These are phyloP conservation scores for Cercis canadensis DNA, from an alignment of 306 rosid species.

Conservation along the genomic window DNA sequence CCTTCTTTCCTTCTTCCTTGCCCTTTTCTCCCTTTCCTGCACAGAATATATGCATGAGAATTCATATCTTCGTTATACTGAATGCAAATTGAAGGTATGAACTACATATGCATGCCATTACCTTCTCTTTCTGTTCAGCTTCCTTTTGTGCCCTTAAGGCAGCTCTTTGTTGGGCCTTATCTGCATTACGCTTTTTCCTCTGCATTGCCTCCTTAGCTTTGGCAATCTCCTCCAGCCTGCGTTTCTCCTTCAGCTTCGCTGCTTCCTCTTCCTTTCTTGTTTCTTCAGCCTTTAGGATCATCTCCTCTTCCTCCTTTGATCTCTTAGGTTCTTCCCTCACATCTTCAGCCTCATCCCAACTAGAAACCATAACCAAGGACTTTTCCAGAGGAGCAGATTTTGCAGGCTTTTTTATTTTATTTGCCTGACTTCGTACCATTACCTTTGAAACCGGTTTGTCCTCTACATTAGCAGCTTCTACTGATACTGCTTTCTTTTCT, in stretches of 20 bases:
- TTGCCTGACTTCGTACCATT: conserved; percentile 45
- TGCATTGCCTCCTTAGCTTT: conserved; percentile 82
- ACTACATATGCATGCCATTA: conserved; percentile 32
- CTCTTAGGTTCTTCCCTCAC: conserved; percentile 45
- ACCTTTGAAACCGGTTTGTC: conserved; percentile 44
- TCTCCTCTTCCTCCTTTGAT: conserved; percentile 76
- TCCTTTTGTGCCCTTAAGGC: conserved; percentile 76
- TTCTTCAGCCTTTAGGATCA: conserved; percentile 67
- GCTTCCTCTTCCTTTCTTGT: conserved; percentile 73
- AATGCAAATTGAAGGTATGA: neutral
- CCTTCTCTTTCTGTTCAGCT: conserved; percentile 89
- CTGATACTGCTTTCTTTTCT: conserved; percentile 44
- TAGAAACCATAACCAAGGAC: conserved; percentile 37
- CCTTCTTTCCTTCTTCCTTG: conserved; percentile 76
- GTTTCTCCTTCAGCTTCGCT: conserved; percentile 69
- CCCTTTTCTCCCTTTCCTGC: conserved; percentile 80
- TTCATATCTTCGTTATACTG: neutral
- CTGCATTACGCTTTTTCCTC: conserved; percentile 73
- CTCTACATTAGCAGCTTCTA: conserved; percentile 48
- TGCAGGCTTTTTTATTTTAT: conserved; percentile 49
- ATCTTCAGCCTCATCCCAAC: conserved; percentile 58
- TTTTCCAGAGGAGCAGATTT: conserved; percentile 45
- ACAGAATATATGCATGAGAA: conserved; percentile 15
- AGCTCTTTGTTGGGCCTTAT: conserved; percentile 79
- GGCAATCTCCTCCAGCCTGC: conserved; percentile 73